Evolutionary conservation across 1,284 basidiomycete species (phyloP), one percentile per base, ranked within the genome.

Genomic region (Ceratobasidium sp.): DNA sequence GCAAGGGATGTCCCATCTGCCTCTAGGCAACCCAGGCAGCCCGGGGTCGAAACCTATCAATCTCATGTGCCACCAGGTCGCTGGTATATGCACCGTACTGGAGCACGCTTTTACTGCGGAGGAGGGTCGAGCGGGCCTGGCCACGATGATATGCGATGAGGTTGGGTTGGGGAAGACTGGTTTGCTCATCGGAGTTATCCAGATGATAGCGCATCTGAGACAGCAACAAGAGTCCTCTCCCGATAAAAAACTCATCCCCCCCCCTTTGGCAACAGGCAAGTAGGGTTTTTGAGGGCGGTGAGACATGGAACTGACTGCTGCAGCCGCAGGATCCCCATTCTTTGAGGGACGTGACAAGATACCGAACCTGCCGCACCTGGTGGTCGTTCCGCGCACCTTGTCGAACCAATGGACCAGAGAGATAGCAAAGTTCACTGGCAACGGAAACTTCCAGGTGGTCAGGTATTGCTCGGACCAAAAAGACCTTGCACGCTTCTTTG

Each of bases 61-160:
- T 23, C 55, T 34, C 1, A 21, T 23, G 28, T 46, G 65, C 52
- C 65, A 69, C 26, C 65, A 69, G 65, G 26, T 69, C 14, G 53
- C 36, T n/a, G 53, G 50, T 14, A 28, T 46, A 4, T 36, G n/a
- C 2, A 32, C 28, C 3, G 36, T 57, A 23, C n/a, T 69, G 39
- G 53, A 69, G 30, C 14, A 23, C 18, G 28, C 55, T 21, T 69
- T 69, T 28, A 43, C 52, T 12, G 16, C 2, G 14, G 12, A n/a
- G 8, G 21, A 32, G 0, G 41, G 65, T 21, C 9, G 23, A 6
- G 5, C 32, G 2, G 23, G 50, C 53, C 3, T 10, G 14, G 45
- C 61, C 1, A 48, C 61, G 9, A 48, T 64, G 45, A 43, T 64
- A 0, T 64, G 61, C 34, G 32, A 64, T 16, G 45, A 64, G 28